Evolutionary conservation across 2,329 filamentous ascomycete genomes (phyloP).

Genomic region (Colletotrichum spinosum): DNA sequence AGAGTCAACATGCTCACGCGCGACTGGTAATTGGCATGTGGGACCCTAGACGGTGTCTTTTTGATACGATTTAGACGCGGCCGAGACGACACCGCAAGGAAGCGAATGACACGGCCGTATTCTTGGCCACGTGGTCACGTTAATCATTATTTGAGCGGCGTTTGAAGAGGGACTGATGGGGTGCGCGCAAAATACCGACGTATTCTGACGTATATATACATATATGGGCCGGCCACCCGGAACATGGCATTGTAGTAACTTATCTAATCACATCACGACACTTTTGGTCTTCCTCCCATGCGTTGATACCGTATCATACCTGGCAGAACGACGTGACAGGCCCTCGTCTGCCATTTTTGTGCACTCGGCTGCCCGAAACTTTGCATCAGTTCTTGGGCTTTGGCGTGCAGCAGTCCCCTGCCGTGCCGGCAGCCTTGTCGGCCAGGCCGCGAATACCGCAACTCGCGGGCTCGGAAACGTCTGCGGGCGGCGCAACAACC

Average conservation of each 20-base stretch:
- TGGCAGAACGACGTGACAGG: not conserved
- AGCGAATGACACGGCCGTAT: slow-evolving; percentile 27
- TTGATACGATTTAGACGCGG: slow-evolving; percentile 33
- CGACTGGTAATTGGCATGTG: not conserved
- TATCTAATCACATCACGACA: slow-evolving; percentile 33
- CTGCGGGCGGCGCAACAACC: slow-evolving; percentile 44
- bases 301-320: not conserved
- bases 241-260: slow-evolving; percentile 36
- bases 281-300: not conserved
- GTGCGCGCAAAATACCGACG: slow-evolving; percentile 25
- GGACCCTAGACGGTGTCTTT: slow-evolving; percentile 15
- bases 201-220: slow-evolving; percentile 37
- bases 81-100: slow-evolving; percentile 19
- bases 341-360: no score
- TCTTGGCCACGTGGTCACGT: slow-evolving; percentile 28
- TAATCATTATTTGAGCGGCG: slow-evolving; percentile 37
- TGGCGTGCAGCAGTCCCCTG: slow-evolving; percentile 66
- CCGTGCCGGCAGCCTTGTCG: slow-evolving; percentile 56
- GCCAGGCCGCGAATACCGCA: slow-evolving; percentile 57
- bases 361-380: no score
- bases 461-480: slow-evolving; percentile 42
- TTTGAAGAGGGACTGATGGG: slow-evolving; percentile 33
- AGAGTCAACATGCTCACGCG: not conserved
- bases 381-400: slow-evolving; percentile 52
- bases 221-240: slow-evolving; percentile 31